phyloP scores from a whole-genome alignment of 495 filamentous ascomycete species.

The Darksidea phi region DNA sequence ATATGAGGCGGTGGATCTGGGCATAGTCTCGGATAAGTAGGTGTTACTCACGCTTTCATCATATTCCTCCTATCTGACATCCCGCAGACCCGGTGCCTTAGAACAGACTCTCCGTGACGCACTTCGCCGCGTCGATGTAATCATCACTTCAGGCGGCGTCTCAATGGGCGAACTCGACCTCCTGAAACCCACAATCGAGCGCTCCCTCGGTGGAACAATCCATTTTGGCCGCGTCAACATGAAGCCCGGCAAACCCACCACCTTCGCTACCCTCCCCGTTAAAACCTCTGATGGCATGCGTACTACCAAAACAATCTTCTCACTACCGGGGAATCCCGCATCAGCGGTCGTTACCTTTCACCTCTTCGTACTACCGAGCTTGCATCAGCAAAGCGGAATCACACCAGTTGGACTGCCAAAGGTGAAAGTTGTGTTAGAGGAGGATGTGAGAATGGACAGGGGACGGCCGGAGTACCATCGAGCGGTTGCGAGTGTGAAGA shows the following conservation, averaged over 20 bases:
- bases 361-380: slow-evolving; percentile 85
- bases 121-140: slow-evolving; percentile 70
- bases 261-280: slow-evolving; percentile 83
- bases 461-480: slow-evolving; percentile 85
- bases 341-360: slow-evolving; percentile 90
- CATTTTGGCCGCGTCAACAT: slow-evolving; percentile 96
- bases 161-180: slow-evolving; percentile 98
- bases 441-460: slow-evolving; percentile 70
- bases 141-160: slow-evolving; percentile 92
- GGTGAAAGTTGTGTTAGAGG: slow-evolving; percentile 67
- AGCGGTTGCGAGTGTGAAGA: slow-evolving; percentile 59
- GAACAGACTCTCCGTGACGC: slow-evolving; percentile 73
- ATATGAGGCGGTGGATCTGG: slow-evolving; percentile 78
- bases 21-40: slow-evolving; percentile 77
- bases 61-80: slow-evolving; percentile 11
- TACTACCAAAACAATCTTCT: slow-evolving; percentile 73
- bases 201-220: slow-evolving; percentile 83
- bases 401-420: slow-evolving; percentile 64
- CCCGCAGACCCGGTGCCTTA: slow-evolving; percentile 59
- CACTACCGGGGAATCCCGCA: slow-evolving; percentile 90
- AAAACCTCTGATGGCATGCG: slow-evolving; percentile 50
- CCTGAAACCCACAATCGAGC: slow-evolving; percentile 94
- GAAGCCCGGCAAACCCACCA: slow-evolving; percentile 97
- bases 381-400: slow-evolving; percentile 69
- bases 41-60: slow-evolving; percentile 9